A percentile compares a stretch with the other conserved stretches of the same genome.
Evolutionary conservation across 257 asterid genomes (phyloP).

Genomic region (Solanum virginianum): DNA sequence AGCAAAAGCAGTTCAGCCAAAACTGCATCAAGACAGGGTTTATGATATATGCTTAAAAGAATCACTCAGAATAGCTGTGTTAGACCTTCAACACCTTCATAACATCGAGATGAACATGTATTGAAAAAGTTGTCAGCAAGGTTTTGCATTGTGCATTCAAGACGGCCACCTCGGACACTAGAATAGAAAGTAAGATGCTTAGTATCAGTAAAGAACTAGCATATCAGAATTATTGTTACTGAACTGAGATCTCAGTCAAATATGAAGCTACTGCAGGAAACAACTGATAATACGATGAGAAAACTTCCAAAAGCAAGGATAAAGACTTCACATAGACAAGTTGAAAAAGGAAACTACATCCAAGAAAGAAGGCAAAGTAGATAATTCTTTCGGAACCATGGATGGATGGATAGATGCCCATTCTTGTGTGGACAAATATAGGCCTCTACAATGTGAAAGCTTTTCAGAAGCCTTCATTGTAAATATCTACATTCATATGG

Average conservation of each 20-base stretch:
- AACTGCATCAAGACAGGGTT: not conserved
- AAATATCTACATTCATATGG: not conserved
- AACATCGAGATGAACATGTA: constrained; percentile 52
- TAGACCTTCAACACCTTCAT: constrained; percentile 60
- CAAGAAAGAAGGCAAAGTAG: not conserved
- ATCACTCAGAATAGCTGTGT: not conserved
- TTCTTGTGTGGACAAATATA: not conserved
- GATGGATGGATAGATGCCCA: not conserved
- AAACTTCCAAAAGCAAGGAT: not conserved
- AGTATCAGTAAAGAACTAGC: not conserved
- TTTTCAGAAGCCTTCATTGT: not conserved
- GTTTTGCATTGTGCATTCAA: constrained; percentile 98
- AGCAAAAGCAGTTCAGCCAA: not conserved
- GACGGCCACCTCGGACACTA: constrained; percentile 91
- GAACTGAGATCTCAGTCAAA: not conserved
- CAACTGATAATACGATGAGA: not conserved
- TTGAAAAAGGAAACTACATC: not conserved
- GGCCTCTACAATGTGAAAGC: not conserved
- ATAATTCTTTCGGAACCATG: not conserved
- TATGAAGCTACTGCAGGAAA: not conserved
- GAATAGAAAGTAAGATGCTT: constrained; percentile 1
- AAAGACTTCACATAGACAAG: not conserved
- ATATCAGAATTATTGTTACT: not conserved
- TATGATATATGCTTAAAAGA: not conserved
- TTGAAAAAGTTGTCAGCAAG: constrained; percentile 78